phyloP scores from a whole-genome alignment of 179 eudicot species.

The Kewa caespitosa region DNA sequence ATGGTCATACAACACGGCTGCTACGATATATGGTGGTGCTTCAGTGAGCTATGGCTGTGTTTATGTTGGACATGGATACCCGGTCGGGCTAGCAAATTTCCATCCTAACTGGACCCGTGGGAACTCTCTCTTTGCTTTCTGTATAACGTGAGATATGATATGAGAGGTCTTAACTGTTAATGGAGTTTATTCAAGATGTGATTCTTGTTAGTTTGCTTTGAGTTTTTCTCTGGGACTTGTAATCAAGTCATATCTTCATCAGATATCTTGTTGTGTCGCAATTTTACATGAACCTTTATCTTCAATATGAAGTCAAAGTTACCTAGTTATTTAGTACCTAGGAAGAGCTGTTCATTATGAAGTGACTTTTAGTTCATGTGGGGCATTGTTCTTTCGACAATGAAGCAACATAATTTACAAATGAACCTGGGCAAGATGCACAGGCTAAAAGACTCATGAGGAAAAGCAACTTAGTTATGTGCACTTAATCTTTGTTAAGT shows the following conservation, averaged over 20 bases:
- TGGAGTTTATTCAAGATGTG: too few relatives aligned
- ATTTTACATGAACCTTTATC: neutral
- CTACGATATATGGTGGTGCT: constrained; percentile 39
- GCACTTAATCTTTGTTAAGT: too few relatives aligned
- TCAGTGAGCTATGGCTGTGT: constrained; percentile 43
- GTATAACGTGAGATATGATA: constrained; percentile 17
- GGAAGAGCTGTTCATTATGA: constrained; percentile 2
- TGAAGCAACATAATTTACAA: neutral
- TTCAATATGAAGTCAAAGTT: neutral
- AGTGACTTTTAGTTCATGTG: constrained; percentile 18
- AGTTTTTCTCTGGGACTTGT: too few relatives aligned
- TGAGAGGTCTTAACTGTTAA: too few relatives aligned
- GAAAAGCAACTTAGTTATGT: too few relatives aligned
- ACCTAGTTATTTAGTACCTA: neutral
- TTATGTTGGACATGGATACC: constrained; percentile 44
- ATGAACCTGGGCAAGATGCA: constrained; percentile 20
- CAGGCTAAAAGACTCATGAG: neutral
- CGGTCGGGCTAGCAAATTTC: constrained; percentile 22
- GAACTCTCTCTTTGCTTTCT: constrained; percentile 40
- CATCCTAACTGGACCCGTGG: constrained; percentile 36
- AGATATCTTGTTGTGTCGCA: neutral
- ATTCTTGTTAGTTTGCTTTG: too few relatives aligned
- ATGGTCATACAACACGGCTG: constrained; percentile 46
- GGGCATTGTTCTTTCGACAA: neutral
- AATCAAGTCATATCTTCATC: neutral